Conservation (phyloP, 768 basidiomycete genomes). For the Mycena latifolia region DNA sequence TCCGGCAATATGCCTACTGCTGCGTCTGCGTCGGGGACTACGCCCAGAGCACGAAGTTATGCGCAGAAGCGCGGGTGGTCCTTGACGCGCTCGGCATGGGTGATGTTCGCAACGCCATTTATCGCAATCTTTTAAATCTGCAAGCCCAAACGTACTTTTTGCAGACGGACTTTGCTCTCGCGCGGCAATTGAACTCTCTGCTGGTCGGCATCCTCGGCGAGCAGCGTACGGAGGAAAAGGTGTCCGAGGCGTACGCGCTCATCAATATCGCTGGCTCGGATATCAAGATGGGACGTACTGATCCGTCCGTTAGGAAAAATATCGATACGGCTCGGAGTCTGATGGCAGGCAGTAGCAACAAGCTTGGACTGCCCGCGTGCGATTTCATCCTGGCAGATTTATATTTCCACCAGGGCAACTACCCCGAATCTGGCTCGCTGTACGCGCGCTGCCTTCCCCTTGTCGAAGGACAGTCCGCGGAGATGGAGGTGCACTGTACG, state of each 20-base stretch:
- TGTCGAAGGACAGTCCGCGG: neutral
- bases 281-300: constrained; percentile 13
- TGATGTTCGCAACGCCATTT: constrained; percentile 1
- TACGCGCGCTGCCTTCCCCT: neutral
- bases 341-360: constrained; percentile 14
- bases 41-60: neutral
- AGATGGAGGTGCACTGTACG: constrained; percentile 1
- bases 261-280: constrained; percentile 7
- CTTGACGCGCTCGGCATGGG: constrained; percentile 5
- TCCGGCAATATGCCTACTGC: constrained; percentile 7
- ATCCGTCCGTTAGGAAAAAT: neutral
- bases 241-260: constrained; percentile 15
- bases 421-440: neutral
- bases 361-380: neutral
- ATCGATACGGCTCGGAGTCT: neutral
- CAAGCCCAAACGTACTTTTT: neutral
- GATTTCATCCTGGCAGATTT: constrained; percentile 1
- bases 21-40: constrained; percentile 14
- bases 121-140: constrained; percentile 4
- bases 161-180: neutral
- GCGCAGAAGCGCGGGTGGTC: neutral
- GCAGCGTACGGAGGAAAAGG: constrained; percentile 14
- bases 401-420: constrained; percentile 5
- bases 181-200: neutral
- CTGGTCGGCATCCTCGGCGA: constrained; percentile 2